Conservation (phyloP, 345 rosid genomes). For the Heritiera littoralis region DNA sequence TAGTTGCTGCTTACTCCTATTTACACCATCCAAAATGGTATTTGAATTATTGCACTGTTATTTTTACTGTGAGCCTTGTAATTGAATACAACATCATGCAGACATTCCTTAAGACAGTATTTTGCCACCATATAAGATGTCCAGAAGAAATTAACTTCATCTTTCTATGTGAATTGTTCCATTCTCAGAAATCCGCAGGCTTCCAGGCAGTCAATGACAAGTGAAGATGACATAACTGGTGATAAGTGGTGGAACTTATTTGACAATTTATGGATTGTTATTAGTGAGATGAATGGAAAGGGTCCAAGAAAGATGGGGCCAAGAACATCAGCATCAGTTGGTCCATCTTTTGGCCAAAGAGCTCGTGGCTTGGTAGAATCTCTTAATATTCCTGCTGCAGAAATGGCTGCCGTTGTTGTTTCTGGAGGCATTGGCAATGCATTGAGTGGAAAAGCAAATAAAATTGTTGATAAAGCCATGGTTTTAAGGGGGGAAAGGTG, state of each 20-base stretch:
- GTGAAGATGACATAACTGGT: slow-evolving; percentile 46
- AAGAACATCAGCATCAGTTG: slow-evolving; percentile 50
- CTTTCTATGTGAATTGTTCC: slow-evolving; percentile 20
- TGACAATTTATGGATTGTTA: slow-evolving; percentile 80
- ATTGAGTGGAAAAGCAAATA: slow-evolving; percentile 73
- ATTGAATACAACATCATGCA: background rate
- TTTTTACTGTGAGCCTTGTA: background rate
- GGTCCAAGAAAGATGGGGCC: slow-evolving; percentile 70
- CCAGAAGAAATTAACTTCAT: background rate
- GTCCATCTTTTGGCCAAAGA: slow-evolving; percentile 90
- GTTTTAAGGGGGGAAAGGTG: slow-evolving; percentile 90
- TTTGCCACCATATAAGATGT: background rate
- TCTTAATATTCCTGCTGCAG: slow-evolving; percentile 93
- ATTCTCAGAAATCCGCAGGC: slow-evolving; percentile 44
- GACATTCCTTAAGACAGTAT: background rate
- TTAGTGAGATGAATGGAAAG: slow-evolving; percentile 79
- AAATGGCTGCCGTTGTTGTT: slow-evolving; percentile 98
- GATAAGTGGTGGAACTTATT: slow-evolving; percentile 87
- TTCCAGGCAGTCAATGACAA: slow-evolving; percentile 39
- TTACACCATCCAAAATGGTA: background rate
- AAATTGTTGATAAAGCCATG: slow-evolving; percentile 89
- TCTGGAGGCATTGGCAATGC: slow-evolving; percentile 96
- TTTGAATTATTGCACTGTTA: background rate
- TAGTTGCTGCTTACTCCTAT: background rate
- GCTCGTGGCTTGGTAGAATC: slow-evolving; percentile 97